Evolutionary conservation across 2,329 filamentous ascomycete genomes (phyloP).

Genomic region (Biscogniauxia marginata): DNA sequence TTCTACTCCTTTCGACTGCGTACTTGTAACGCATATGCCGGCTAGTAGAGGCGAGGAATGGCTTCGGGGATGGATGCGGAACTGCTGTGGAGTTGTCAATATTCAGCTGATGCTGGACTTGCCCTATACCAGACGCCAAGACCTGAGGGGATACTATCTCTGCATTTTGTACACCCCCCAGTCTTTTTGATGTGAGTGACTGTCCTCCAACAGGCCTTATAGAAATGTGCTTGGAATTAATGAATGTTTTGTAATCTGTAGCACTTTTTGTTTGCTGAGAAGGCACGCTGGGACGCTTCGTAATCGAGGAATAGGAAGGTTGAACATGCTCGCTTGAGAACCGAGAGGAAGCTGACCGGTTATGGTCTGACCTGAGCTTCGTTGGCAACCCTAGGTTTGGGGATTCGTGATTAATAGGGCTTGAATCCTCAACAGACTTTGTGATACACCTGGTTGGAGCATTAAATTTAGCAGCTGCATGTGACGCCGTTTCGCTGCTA

Average conservation of each 20-base stretch:
- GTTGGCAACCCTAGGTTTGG: not conserved
- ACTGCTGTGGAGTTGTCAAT: not conserved
- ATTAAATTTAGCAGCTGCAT: not conserved
- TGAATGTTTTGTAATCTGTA: not conserved
- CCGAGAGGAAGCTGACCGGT: not conserved
- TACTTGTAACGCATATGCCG: conserved; percentile 27
- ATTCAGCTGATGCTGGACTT: not conserved
- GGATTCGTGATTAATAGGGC: not conserved
- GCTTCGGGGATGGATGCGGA: conserved; percentile 28
- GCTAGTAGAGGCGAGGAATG: conserved; percentile 34
- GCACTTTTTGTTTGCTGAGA: not conserved
- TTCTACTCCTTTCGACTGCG: conserved; percentile 32
- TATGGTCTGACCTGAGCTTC: not conserved
- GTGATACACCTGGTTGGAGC: not conserved
- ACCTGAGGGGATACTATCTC: not conserved
- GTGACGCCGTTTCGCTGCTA: not conserved
- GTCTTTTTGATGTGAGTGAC: not conserved
- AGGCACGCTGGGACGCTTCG: not conserved
- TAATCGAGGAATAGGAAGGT: not conserved
- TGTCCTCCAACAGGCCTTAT: not conserved
- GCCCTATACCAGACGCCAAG: not conserved
- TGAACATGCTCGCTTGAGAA: not conserved
- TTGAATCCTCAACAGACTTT: not conserved
- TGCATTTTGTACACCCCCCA: not conserved
- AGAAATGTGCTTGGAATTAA: not conserved